phyloP scores from a whole-genome alignment of 768 basidiomycete genomes.

The Clathrus columnatus region DNA sequence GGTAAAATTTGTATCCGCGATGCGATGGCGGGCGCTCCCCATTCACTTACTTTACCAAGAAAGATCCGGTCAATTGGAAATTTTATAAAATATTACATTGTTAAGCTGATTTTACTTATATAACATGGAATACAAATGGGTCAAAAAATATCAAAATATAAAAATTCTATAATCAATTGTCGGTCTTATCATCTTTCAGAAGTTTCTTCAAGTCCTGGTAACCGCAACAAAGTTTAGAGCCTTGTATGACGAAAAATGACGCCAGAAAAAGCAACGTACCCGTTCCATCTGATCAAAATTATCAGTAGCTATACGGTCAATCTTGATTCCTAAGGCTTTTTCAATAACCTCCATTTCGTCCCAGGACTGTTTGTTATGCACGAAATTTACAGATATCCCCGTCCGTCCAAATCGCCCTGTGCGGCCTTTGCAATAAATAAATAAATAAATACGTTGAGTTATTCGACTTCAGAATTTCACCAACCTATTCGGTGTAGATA shows the following conservation, averaged over 20 bases:
- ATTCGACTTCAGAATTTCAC: slow-evolving; percentile 19
- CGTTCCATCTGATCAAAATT: slow-evolving; percentile 93
- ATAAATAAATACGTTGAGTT: not conserved
- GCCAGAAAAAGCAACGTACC: slow-evolving; percentile 35
- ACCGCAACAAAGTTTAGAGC: not conserved
- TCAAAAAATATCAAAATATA: too few species aligned
- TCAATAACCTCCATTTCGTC: slow-evolving; percentile 86
- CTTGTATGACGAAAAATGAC: not conserved
- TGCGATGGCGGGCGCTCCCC: not conserved
- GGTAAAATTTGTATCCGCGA: not conserved
- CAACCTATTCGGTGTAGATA: slow-evolving; percentile 95
- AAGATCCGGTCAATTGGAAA: too few species aligned
- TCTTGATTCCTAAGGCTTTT: slow-evolving; percentile 63
- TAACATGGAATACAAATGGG: too few species aligned
- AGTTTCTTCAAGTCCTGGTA: slow-evolving; percentile 10
- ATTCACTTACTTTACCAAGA: too few species aligned
- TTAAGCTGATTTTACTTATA: too few species aligned
- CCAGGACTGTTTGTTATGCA: slow-evolving; percentile 85
- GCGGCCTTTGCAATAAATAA: slow-evolving; percentile 49
- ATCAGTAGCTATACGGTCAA: slow-evolving; percentile 78
- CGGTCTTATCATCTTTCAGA: slow-evolving; percentile 6
- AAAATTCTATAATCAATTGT: not conserved
- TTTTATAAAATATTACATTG: too few species aligned
- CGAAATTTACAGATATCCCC: slow-evolving; percentile 96
- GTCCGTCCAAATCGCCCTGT: slow-evolving; percentile 97